Conservation (phyloP, 345 rosid genomes). For the Geranium brycei region DNA sequence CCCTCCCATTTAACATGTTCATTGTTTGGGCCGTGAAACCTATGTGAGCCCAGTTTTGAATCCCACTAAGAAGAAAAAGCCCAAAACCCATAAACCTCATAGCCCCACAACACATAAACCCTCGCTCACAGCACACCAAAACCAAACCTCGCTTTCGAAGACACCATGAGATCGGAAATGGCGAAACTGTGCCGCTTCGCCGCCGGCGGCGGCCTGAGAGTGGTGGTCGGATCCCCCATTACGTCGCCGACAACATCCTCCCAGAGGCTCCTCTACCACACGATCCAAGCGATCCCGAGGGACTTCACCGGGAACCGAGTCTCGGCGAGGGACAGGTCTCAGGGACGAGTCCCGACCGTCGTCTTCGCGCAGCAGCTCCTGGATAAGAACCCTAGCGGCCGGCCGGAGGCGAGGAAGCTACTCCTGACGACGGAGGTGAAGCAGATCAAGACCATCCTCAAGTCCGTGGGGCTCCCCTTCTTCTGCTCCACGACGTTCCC, state of each 20-base stretch:
- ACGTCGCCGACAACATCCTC: constrained; percentile 11
- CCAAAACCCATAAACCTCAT: too few relatives aligned
- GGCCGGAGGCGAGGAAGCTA: constrained; percentile 45
- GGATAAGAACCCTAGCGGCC: constrained; percentile 21
- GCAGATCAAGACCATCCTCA: constrained; percentile 58
- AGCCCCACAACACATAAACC: constrained; percentile 3
- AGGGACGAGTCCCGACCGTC: constrained; percentile 72
- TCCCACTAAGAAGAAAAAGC: too few relatives aligned
- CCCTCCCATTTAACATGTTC: too few relatives aligned
- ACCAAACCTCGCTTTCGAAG: background rate
- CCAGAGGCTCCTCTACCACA: constrained; percentile 28
- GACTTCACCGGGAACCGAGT: constrained; percentile 51
- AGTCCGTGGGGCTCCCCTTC: constrained; percentile 47
- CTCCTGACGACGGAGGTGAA: constrained; percentile 54
- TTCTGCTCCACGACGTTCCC: constrained; percentile 68
- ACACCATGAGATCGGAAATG: constrained; percentile 12
- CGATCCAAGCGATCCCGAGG: constrained; percentile 69
- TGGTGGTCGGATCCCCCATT: constrained; percentile 17
- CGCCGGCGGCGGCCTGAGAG: constrained; percentile 17
- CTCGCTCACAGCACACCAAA: background rate
- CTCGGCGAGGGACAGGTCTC: constrained; percentile 43
- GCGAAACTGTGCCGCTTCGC: constrained; percentile 33
- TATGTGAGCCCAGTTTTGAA: too few relatives aligned
- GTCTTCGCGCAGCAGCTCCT: constrained; percentile 49
- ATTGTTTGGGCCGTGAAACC: too few relatives aligned